Conservation (phyloP, 2,329 filamentous ascomycete genomes). For the Juglanconis oblonga region DNA sequence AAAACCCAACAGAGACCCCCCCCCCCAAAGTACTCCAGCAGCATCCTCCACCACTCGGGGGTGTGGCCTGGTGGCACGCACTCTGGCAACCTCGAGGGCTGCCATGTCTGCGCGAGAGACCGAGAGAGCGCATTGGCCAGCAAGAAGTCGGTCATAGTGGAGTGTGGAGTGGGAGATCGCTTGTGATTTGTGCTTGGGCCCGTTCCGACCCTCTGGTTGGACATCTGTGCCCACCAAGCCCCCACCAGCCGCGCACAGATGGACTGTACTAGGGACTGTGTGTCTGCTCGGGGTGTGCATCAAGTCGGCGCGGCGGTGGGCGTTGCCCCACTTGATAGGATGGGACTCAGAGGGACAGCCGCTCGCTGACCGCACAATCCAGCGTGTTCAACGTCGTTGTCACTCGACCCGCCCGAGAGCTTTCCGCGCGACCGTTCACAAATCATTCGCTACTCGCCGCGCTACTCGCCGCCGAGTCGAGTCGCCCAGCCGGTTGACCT, state of each 20-base stretch:
- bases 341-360: slow-evolving; percentile 12
- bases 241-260: slow-evolving; percentile 12
- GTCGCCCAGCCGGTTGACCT: slow-evolving; percentile 10
- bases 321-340: slow-evolving; percentile 20
- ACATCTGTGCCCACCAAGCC: neutral
- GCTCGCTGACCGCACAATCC: slow-evolving; percentile 22
- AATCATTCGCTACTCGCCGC: slow-evolving; percentile 15
- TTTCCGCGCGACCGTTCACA: neutral
- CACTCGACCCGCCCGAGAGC: slow-evolving; percentile 5
- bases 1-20: neutral
- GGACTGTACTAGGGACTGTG: neutral
- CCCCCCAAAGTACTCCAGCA: slow-evolving; percentile 1
- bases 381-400: slow-evolving; percentile 4
- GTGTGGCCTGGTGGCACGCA: slow-evolving; percentile 9
- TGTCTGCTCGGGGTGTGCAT: slow-evolving; percentile 19
- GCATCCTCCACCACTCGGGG: neutral
- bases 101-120: slow-evolving; percentile 4
- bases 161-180: slow-evolving; percentile 10
- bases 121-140: slow-evolving; percentile 7
- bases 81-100: neutral
- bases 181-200: slow-evolving; percentile 11
- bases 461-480: neutral
- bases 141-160: neutral
- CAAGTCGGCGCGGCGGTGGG: slow-evolving; percentile 17
- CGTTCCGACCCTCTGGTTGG: slow-evolving; percentile 14